These are phyloP conservation scores for Aphanocladium album DNA, from an alignment of 2,329 filamentous ascomycete genomes.

Conservation along the genomic window DNA sequence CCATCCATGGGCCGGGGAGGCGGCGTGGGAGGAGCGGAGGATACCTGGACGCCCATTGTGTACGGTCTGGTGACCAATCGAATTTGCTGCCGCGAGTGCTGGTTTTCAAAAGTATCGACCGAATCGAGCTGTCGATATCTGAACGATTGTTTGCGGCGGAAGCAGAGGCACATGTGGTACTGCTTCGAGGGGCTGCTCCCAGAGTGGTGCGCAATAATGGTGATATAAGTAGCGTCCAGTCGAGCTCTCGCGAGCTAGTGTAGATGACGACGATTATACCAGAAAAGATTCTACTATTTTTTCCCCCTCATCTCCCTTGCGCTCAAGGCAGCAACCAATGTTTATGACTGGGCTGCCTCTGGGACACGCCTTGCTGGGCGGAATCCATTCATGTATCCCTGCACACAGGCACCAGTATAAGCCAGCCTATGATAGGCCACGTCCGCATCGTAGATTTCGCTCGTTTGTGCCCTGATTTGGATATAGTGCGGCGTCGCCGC, in stretches of 20 bases:
- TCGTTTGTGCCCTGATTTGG: not conserved
- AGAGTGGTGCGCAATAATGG: too few relatives aligned
- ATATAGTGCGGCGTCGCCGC: not conserved
- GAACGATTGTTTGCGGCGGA: not conserved
- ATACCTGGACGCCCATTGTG: constrained; percentile 3
- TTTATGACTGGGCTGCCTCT: not conserved
- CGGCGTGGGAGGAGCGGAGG: not conserved
- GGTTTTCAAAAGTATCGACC: not conserved
- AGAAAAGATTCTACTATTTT: not conserved
- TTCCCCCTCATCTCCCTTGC: not conserved
- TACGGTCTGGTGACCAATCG: not conserved
- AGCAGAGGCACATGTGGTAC: constrained; percentile 5
- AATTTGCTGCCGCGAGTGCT: too few relatives aligned
- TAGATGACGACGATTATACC: not conserved
- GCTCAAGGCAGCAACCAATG: not conserved
- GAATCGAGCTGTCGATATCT: not conserved
- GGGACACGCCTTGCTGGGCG: not conserved
- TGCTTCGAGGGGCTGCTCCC: too few relatives aligned
- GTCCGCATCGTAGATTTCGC: not conserved
- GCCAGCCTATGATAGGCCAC: not conserved
- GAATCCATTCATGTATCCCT: not conserved
- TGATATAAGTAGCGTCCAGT: not conserved
- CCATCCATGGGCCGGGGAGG: not conserved
- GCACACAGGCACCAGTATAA: constrained; percentile 1
- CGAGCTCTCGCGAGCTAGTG: too few relatives aligned